Evolutionary conservation across 306 rosid species (phyloP).

Genomic region (Sphenostylis stenocarpa): DNA sequence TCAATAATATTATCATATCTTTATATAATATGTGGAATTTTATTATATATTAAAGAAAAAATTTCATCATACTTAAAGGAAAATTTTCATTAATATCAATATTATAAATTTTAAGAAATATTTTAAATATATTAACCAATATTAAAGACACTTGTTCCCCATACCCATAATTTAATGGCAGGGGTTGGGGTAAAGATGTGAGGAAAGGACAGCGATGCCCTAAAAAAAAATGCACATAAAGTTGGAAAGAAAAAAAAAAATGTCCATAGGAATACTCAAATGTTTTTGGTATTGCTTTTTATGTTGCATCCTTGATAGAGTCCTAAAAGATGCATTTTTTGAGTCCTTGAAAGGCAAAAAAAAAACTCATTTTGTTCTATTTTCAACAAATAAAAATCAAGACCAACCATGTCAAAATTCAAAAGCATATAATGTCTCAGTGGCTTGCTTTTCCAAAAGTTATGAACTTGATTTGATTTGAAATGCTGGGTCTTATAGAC

Average conservation of each 20-base stretch:
- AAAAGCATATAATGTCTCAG: background rate
- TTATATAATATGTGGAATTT: too few relatives aligned
- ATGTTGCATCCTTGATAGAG: background rate
- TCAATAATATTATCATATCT: too few relatives aligned
- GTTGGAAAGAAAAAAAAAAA: background rate
- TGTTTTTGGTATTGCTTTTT: background rate
- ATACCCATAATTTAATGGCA: background rate
- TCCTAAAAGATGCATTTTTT: background rate
- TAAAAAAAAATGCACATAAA: background rate
- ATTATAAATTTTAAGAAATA: too few relatives aligned
- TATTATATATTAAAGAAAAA: too few relatives aligned
- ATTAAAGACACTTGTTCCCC: too few relatives aligned
- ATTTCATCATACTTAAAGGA: too few relatives aligned
- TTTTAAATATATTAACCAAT: too few relatives aligned
- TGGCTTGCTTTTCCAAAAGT: background rate
- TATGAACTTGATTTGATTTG: background rate
- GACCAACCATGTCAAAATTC: background rate
- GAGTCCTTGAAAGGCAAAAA: background rate
- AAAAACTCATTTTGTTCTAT: background rate
- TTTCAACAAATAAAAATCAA: background rate
- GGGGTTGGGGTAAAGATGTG: background rate
- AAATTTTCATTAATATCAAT: too few relatives aligned
- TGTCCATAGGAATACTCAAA: background rate
- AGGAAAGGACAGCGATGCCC: background rate
- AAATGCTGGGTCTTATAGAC: background rate